These are phyloP conservation scores for Rhododendron simsii DNA, from an alignment of 148 eudicot species.

Conservation along the genomic window DNA sequence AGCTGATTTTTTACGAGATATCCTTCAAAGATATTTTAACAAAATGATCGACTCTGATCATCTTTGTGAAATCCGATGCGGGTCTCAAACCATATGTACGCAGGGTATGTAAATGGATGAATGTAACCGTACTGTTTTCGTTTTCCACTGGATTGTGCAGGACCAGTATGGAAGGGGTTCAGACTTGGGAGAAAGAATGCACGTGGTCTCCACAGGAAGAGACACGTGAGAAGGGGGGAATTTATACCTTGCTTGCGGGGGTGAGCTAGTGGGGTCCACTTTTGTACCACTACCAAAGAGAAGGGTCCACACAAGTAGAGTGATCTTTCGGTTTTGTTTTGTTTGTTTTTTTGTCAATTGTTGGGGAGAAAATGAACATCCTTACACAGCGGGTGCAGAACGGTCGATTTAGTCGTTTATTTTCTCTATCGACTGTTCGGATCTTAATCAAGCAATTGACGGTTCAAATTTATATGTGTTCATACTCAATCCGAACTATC, in stretches of 20 bases:
- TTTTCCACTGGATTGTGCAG: background rate
- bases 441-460: no score
- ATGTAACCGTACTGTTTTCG: no score
- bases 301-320: conserved; percentile 16
- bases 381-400: no score
- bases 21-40: no score
- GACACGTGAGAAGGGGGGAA: conserved; percentile 47
- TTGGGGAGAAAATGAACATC: background rate
- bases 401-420: no score
- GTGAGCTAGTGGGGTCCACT: conserved; percentile 32
- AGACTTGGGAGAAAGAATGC: conserved; percentile 14
- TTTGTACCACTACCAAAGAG: conserved; percentile 5
- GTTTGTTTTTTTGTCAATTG: background rate
- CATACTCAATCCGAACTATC: no score
- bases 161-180: conserved; percentile 18
- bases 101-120: no score
- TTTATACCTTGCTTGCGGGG: conserved; percentile 70
- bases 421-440: rapidly evolving
- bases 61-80: no score
- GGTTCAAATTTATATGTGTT: no score
- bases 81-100: no score
- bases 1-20: no score
- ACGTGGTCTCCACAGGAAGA: conserved; percentile 9
- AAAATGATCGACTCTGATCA: no score
- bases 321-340: conserved; percentile 11